Percentiles rank a stretch among this genome's conserved stretches.
Conservation (phyloP, 1,284 basidiomycete species). For the Lignosus rhinocerotis region DNA sequence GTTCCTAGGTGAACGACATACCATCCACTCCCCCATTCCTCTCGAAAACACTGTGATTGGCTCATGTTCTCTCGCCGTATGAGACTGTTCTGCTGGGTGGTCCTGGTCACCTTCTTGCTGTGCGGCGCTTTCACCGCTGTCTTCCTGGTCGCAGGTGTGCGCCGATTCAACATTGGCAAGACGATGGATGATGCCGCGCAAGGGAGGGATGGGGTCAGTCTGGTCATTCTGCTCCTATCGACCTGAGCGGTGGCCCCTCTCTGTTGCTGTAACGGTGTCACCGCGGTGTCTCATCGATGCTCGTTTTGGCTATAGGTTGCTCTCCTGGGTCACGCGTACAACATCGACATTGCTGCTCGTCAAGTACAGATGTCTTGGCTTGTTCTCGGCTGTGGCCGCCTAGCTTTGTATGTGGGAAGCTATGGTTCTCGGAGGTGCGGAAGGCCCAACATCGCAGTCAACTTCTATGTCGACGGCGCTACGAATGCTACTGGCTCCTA, state of each 20-base stretch:
- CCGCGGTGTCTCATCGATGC: not conserved
- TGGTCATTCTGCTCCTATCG: not conserved
- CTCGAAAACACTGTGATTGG: not conserved
- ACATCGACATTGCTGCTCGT: slow-evolving; percentile 19
- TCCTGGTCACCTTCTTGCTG: not conserved
- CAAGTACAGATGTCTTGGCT: slow-evolving; percentile 23
- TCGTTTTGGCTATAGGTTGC: slow-evolving; percentile 10
- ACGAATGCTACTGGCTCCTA: slow-evolving; percentile 13
- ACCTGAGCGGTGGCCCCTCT: not conserved
- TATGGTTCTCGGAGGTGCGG: slow-evolving; percentile 14
- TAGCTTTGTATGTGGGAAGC: not conserved
- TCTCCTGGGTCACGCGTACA: slow-evolving; percentile 23
- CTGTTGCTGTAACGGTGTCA: not conserved
- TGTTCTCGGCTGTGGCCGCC: slow-evolving; percentile 19
- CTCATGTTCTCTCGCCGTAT: slow-evolving; percentile 3
- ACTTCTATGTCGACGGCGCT: slow-evolving; percentile 22
- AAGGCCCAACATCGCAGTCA: slow-evolving; percentile 8
- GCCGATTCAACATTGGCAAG: not conserved
- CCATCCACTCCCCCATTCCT: not conserved
- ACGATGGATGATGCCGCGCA: slow-evolving; percentile 1
- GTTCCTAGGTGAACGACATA: not conserved
- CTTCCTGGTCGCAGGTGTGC: slow-evolving; percentile 4
- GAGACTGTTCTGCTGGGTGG: slow-evolving; percentile 1
- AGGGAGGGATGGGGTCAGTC: slow-evolving; percentile 5
- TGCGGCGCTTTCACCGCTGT: slow-evolving; percentile 3